These are phyloP conservation scores for Auricularia heimuer DNA, from an alignment of 768 basidiomycete genomes.

Conservation along the genomic window DNA sequence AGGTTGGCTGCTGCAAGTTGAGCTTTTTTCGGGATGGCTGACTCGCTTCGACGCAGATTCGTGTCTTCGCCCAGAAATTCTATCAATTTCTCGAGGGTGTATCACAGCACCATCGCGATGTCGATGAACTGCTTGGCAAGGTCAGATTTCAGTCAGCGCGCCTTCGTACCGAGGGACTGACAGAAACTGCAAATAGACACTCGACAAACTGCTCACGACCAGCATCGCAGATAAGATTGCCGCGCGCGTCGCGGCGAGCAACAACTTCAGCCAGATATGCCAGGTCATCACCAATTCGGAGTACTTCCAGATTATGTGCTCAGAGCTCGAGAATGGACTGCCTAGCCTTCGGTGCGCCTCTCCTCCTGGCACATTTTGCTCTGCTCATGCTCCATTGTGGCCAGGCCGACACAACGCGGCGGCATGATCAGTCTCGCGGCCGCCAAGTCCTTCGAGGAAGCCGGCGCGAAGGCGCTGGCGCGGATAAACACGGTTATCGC, in stretches of 20 bases:
- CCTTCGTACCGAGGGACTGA: conserved; percentile 3
- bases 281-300: conserved; percentile 91
- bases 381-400: not conserved
- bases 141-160: conserved; percentile 28
- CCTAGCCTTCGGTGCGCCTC: conserved; percentile 60
- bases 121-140: conserved; percentile 84
- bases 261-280: conserved; percentile 80
- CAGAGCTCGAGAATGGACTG: conserved; percentile 75
- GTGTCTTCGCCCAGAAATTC: conserved; percentile 86
- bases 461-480: conserved; percentile 56
- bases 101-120: conserved; percentile 80
- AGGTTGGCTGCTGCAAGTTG: not conserved
- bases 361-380: not conserved
- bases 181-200: conserved; percentile 40
- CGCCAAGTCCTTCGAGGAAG: conserved; percentile 53
- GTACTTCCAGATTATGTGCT: conserved; percentile 77
- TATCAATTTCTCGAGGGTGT: conserved; percentile 96
- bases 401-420: conserved; percentile 72
- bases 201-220: conserved; percentile 71
- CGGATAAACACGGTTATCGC: conserved; percentile 78
- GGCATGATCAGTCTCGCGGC: conserved; percentile 66
- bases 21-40: not conserved
- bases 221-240: conserved; percentile 70
- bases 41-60: conserved; percentile 42
- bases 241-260: conserved; percentile 60